phyloP scores from a whole-genome alignment of 257 asterid genomes.

The Thymus mandschuricus region DNA sequence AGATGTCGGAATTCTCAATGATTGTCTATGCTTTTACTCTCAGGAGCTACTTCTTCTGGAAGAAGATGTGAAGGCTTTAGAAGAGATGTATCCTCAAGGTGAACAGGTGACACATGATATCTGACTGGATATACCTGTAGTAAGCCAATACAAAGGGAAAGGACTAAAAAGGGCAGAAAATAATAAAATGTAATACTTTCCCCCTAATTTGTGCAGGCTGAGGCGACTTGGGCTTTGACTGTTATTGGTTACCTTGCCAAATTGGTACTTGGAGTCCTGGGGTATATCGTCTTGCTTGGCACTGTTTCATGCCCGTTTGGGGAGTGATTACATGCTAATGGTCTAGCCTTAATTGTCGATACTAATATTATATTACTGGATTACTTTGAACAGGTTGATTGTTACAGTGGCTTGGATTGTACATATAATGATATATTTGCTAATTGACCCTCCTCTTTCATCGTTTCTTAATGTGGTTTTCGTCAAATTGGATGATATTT shows the following conservation, averaged over 20 bases:
- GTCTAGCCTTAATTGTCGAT: slow-evolving; percentile 18
- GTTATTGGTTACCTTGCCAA: slow-evolving; percentile 94
- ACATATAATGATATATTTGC: slow-evolving; percentile 91
- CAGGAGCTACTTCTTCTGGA: slow-evolving; percentile 95
- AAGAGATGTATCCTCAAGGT: slow-evolving; percentile 99
- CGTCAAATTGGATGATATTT: slow-evolving; percentile 82
- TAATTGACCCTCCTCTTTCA: slow-evolving; percentile 90
- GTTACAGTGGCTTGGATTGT: slow-evolving; percentile 96
- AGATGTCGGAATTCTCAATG: slow-evolving; percentile 19
- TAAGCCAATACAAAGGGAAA: not conserved
- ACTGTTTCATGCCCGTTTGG: not conserved
- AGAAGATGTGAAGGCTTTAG: slow-evolving; percentile 88
- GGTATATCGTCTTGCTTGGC: slow-evolving; percentile 51
- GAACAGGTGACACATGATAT: slow-evolving; percentile 76
- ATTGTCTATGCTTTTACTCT: slow-evolving; percentile 14
- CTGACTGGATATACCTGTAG: not conserved
- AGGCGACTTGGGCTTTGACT: slow-evolving; percentile 96
- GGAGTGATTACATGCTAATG: not conserved
- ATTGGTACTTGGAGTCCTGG: slow-evolving; percentile 82
- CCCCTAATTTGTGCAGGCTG: slow-evolving; percentile 68
- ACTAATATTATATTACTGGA: slow-evolving; percentile 2
- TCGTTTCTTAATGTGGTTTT: slow-evolving; percentile 88
- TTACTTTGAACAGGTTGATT: slow-evolving; percentile 36
- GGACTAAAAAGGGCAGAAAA: not conserved
- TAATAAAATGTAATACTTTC: slow-evolving; percentile 9